Conservation (phyloP, 495 filamentous ascomycete species). For the Daldinia caldariorum region DNA sequence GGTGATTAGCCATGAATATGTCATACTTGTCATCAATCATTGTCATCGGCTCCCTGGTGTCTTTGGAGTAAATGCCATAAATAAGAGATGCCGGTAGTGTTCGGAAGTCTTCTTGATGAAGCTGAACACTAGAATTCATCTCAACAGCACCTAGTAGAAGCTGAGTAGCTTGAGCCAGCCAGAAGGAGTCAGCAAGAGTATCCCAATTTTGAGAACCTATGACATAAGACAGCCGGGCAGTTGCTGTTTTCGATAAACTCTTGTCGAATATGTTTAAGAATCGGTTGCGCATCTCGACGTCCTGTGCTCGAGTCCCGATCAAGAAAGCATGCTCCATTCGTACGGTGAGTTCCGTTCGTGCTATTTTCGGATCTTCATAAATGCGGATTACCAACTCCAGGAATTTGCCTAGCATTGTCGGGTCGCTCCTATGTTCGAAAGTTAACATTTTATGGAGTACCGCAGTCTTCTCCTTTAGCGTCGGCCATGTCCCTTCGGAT, state of each 20-base stretch:
- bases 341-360: constrained; percentile 93
- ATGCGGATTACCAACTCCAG: constrained; percentile 95
- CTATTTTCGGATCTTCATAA: constrained; percentile 95
- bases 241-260: constrained; percentile 86
- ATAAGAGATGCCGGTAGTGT: constrained; percentile 74
- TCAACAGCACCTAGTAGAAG: constrained; percentile 90
- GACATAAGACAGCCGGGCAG: constrained; percentile 85
- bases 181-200: constrained; percentile 90
- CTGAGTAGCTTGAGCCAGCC: constrained; percentile 93
- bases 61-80: constrained; percentile 74
- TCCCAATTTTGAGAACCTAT: constrained; percentile 97
- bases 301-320: constrained; percentile 91
- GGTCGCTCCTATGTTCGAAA: constrained; percentile 85
- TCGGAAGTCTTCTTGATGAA: constrained; percentile 86
- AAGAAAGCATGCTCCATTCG: constrained; percentile 97
- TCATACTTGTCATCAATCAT: constrained; percentile 87
- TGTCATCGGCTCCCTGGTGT: constrained; percentile 72
- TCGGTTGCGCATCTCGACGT: constrained; percentile 95
- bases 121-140: constrained; percentile 75
- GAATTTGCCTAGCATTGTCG: constrained; percentile 87
- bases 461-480: constrained; percentile 96
- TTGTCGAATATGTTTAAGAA: constrained; percentile 95
- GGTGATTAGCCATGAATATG: constrained; percentile 76
- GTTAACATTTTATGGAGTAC: constrained; percentile 97
- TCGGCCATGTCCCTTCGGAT: constrained; percentile 91